Evolutionary conservation across 768 basidiomycete species (phyloP).

Genomic region (Russula sp.): DNA sequence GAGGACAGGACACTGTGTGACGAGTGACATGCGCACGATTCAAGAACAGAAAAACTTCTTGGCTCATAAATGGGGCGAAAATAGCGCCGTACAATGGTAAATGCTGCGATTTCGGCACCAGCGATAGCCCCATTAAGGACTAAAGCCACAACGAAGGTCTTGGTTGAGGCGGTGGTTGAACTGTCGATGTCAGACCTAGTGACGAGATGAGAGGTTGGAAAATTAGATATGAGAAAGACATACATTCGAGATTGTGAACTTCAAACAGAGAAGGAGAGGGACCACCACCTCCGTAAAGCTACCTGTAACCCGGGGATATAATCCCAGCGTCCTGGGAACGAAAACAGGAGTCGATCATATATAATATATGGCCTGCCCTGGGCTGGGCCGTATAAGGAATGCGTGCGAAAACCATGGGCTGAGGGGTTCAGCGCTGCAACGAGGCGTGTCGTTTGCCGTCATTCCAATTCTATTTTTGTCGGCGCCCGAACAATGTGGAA

Average conservation of each 20-base stretch:
- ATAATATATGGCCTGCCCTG: too few species aligned
- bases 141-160: constrained; percentile 79
- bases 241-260: constrained; percentile 1
- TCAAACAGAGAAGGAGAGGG: background rate
- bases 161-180: constrained; percentile 59
- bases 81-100: constrained; percentile 76
- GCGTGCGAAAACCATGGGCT: too few species aligned
- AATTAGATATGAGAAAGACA: background rate
- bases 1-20: background rate
- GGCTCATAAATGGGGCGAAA: constrained; percentile 92
- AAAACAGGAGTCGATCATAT: background rate
- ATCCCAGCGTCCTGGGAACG: background rate
- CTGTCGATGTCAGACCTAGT: constrained; percentile 37
- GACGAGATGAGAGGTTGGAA: background rate
- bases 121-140: constrained; percentile 76
- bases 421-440: too few species aligned
- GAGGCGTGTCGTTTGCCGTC: too few species aligned
- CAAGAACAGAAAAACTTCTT: constrained; percentile 56
- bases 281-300: background rate
- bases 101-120: constrained; percentile 60
- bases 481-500: too few species aligned
- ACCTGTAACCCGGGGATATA: background rate
- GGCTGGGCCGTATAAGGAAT: too few species aligned
- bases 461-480: too few species aligned
- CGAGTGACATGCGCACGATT: constrained; percentile 33